Conservation (phyloP, 2,329 filamentous ascomycete genomes). For the Fusarium anthophilum region DNA sequence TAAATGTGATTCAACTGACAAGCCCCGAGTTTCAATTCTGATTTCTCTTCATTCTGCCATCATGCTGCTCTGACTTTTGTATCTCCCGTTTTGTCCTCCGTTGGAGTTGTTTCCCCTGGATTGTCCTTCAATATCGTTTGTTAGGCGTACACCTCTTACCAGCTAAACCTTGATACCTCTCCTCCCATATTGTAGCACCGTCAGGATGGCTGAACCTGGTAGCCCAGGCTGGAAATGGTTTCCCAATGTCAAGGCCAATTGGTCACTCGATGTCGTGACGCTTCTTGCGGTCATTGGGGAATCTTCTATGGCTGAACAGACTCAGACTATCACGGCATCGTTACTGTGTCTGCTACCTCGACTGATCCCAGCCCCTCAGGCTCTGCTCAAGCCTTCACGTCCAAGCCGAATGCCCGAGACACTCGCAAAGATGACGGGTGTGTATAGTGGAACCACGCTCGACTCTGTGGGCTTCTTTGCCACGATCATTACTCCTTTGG, state of each 20-base stretch:
- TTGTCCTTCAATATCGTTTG: neutral
- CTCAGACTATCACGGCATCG: slow-evolving; percentile 68
- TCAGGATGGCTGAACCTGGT: slow-evolving; percentile 40
- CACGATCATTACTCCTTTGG: slow-evolving; percentile 67
- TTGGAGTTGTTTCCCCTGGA: neutral
- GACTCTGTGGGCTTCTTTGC: slow-evolving; percentile 69
- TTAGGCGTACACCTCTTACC: neutral
- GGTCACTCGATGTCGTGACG: slow-evolving; percentile 69
- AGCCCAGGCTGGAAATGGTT: slow-evolving; percentile 54
- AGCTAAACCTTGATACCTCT: neutral
- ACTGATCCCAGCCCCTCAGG: slow-evolving; percentile 70
- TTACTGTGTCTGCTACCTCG: slow-evolving; percentile 66
- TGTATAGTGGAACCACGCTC: slow-evolving; percentile 64
- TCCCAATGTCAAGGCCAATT: slow-evolving; percentile 54
- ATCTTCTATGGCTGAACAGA: slow-evolving; percentile 65
- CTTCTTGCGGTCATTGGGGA: slow-evolving; percentile 72
- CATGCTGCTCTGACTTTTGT: neutral
- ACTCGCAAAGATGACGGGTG: slow-evolving; percentile 65
- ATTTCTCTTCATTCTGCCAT: neutral
- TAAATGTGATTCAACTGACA: neutral
- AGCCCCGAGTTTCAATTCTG: neutral
- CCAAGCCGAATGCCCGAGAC: slow-evolving; percentile 65
- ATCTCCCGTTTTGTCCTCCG: neutral
- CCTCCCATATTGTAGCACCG: neutral
- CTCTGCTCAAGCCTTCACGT: slow-evolving; percentile 65